phyloP scores from a whole-genome alignment of 2,329 filamentous ascomycete species.

The Exophiala dermatitidis region DNA sequence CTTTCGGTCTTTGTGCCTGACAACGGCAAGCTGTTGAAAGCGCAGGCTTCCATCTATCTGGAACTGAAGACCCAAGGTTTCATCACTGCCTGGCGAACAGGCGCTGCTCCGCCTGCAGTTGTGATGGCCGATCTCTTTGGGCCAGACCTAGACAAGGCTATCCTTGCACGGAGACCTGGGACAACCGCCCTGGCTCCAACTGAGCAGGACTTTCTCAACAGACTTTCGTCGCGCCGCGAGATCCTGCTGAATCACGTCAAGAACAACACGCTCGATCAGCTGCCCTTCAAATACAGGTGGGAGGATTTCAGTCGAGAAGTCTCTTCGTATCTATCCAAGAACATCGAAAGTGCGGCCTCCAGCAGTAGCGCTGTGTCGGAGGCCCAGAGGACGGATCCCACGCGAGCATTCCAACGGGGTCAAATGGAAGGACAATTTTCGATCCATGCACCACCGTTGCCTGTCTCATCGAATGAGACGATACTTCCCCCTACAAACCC shows the following conservation, averaged over 20 bases:
- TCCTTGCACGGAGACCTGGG: conserved; percentile 50
- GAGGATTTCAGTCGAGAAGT: conserved; percentile 56
- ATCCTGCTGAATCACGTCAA: conserved; percentile 51
- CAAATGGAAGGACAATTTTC: conserved; percentile 19
- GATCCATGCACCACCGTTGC: conserved; percentile 24
- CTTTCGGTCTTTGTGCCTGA: conserved; percentile 57
- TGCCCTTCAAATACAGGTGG: conserved; percentile 58
- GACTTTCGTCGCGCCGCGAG: conserved; percentile 48
- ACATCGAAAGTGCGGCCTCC: conserved; percentile 11
- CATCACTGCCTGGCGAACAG: conserved; percentile 53
- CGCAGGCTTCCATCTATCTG: conserved; percentile 54
- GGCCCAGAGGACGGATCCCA: conserved; percentile 2
- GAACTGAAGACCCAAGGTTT: conserved; percentile 63
- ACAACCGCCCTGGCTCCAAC: conserved; percentile 49
- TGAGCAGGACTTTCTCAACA: conserved; percentile 54
- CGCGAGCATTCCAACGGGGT: conserved; percentile 9
- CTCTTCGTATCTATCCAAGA: conserved; percentile 51
- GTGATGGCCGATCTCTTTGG: conserved; percentile 56
- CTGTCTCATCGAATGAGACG: conserved; percentile 11
- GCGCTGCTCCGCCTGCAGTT: conserved; percentile 49
- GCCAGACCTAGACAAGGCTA: conserved; percentile 46
- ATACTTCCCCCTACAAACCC: conserved; percentile 1
- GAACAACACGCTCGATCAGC: conserved; percentile 42
- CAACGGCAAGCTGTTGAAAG: conserved; percentile 51
- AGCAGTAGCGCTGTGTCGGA: background rate